Conservation (phyloP, 768 basidiomycete species). For the Saitozyma podzolica region DNA sequence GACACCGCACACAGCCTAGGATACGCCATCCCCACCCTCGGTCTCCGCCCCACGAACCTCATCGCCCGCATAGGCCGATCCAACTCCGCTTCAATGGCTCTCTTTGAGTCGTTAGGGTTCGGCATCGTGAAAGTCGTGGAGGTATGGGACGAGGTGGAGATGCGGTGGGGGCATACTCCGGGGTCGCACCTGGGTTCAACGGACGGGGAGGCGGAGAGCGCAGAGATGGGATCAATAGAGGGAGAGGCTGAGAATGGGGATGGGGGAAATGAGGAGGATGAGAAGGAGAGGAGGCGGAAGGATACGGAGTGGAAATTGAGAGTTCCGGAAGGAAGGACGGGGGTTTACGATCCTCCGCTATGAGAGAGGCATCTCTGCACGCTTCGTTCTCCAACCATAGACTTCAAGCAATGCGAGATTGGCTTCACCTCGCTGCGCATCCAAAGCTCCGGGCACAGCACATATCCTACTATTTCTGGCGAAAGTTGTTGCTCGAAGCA, state of each 20-base stretch:
- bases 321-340: constrained; percentile 22
- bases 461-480: no score
- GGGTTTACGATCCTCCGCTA: constrained; percentile 18
- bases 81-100: constrained; percentile 67
- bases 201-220: not conserved
- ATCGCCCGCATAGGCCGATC: constrained; percentile 70
- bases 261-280: not conserved
- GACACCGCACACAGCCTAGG: constrained; percentile 58
- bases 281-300: not conserved
- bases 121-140: constrained; percentile 64
- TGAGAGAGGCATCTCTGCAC: not conserved
- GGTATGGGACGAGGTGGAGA: constrained; percentile 80
- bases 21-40: constrained; percentile 44
- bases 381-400: no score
- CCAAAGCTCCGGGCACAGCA: no score
- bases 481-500: no score
- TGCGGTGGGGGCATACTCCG: constrained; percentile 57
- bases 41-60: constrained; percentile 56
- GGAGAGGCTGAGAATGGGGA: constrained; percentile 3
- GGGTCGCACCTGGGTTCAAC: not conserved
- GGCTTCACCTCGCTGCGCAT: no score
- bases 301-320: constrained; percentile 9
- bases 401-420: no score
- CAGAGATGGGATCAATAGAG: not conserved
- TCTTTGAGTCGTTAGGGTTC: constrained; percentile 81